Evolutionary conservation across 2,329 filamentous ascomycete species (phyloP).

Genomic region (Camillea tinctor): DNA sequence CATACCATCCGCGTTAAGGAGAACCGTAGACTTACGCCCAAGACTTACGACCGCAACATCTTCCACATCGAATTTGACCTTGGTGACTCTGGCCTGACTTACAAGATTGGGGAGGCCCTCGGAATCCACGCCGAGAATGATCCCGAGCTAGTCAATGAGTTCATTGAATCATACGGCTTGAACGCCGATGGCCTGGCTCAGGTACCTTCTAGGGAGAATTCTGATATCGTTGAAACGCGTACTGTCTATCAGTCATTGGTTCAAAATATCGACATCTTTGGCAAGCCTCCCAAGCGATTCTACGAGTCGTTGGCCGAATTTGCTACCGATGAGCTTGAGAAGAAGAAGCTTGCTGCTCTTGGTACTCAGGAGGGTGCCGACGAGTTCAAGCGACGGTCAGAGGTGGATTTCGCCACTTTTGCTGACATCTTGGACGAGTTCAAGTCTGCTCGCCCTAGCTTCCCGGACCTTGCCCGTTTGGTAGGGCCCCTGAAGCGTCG

Average conservation of each 20-base stretch:
- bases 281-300: conserved; percentile 95
- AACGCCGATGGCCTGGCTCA: conserved; percentile 83
- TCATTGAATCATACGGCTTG: conserved; percentile 88
- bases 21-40: conserved; percentile 87
- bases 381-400: conserved; percentile 88
- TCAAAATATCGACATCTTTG: conserved; percentile 95
- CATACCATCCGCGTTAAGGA: conserved; percentile 88
- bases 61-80: conserved; percentile 99
- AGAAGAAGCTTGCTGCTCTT: conserved; percentile 73
- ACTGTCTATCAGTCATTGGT: conserved; percentile 89
- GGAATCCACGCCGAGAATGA: conserved; percentile 97
- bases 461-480: conserved; percentile 86
- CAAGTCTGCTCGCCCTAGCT: conserved; percentile 79
- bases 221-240: conserved; percentile 73
- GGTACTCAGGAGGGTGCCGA: conserved; percentile 75
- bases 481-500: conserved; percentile 91
- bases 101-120: conserved; percentile 95
- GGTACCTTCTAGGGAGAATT: conserved; percentile 80
- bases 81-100: conserved; percentile 84
- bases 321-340: conserved; percentile 78
- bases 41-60: conserved; percentile 93
- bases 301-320: conserved; percentile 90
- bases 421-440: conserved; percentile 90
- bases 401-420: conserved; percentile 89
- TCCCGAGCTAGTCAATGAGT: conserved; percentile 70